Evolutionary conservation across 306 rosid species (phyloP).

Genomic region (Senna tora): DNA sequence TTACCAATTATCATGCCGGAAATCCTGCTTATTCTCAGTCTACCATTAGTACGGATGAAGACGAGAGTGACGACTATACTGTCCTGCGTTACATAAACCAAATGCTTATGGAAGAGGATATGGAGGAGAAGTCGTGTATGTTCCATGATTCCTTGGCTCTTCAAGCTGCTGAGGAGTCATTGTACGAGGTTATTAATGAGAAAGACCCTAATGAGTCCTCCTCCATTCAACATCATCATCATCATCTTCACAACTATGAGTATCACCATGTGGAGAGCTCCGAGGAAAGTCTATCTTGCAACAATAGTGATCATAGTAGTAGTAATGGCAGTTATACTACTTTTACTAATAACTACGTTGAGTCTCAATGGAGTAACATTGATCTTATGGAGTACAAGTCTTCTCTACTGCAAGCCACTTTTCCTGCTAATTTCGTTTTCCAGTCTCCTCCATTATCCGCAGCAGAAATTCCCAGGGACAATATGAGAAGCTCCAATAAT

Average conservation of each 20-base stretch:
- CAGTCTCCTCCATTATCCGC: conserved; percentile 31
- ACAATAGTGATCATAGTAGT: conserved; percentile 28
- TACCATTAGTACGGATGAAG: conserved; percentile 29
- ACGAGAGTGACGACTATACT: conserved; percentile 46
- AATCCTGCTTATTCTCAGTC: conserved; percentile 8
- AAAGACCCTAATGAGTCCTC: conserved; percentile 38
- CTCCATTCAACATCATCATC: conserved; percentile 24
- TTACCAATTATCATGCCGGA: conserved; percentile 16
- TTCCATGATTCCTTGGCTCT: conserved; percentile 58
- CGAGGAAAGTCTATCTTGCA: conserved; percentile 30
- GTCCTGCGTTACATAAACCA: conserved; percentile 56
- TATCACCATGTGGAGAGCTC: conserved; percentile 41
- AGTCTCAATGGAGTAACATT: conserved; percentile 19
- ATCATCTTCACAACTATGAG: conserved; percentile 24
- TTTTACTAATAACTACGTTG: conserved; percentile 31
- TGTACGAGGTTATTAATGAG: conserved; percentile 49
- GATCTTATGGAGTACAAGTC: conserved; percentile 32
- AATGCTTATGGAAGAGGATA: conserved; percentile 69
- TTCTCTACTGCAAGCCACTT: conserved; percentile 28
- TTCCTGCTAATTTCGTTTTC: conserved; percentile 38
- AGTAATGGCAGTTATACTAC: conserved; percentile 21
- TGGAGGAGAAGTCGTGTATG: conserved; percentile 48
- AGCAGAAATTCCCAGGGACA: conserved; percentile 31
- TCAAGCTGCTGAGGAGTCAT: conserved; percentile 59
- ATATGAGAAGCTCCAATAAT: not conserved